phyloP scores from a whole-genome alignment of 768 basidiomycete genomes.

The Mycena olivaceomarginata region DNA sequence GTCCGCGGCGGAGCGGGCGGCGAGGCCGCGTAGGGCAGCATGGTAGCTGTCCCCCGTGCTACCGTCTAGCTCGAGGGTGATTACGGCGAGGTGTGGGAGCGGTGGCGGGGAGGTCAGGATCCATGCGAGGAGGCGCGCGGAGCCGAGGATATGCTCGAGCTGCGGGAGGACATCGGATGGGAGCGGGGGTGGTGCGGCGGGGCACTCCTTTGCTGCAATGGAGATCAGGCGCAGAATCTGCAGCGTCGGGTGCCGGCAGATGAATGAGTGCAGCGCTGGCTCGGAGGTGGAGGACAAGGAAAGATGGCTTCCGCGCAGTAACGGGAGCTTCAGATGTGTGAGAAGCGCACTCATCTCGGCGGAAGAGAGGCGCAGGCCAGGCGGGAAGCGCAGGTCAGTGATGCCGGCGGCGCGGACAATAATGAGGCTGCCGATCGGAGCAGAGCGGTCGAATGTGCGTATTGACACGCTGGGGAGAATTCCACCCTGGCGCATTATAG shows the following conservation, averaged over 20 bases:
- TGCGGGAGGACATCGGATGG: constrained; percentile 18
- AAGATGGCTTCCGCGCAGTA: background rate
- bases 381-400: constrained; percentile 9
- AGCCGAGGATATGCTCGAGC: constrained; percentile 2
- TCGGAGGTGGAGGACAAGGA: background rate
- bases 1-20: background rate
- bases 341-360: constrained; percentile 17
- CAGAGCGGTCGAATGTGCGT: constrained; percentile 16
- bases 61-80: background rate
- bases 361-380: constrained; percentile 1
- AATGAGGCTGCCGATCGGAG: constrained; percentile 11
- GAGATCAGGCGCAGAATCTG: background rate
- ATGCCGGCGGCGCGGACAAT: constrained; percentile 3
- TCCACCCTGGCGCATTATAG: background rate
- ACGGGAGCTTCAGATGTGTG: background rate
- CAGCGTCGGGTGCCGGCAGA: constrained; percentile 23
- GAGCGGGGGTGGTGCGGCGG: background rate
- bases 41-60: background rate
- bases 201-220: too few species aligned
- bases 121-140: background rate
- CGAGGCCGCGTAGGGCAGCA: constrained; percentile 1
- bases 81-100: constrained; percentile 7
- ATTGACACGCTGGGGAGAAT: constrained; percentile 12
- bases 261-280: background rate
- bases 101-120: constrained; percentile 10